phyloP scores from a whole-genome alignment of 305 asterid genomes.

The Plantago rigida region DNA sequence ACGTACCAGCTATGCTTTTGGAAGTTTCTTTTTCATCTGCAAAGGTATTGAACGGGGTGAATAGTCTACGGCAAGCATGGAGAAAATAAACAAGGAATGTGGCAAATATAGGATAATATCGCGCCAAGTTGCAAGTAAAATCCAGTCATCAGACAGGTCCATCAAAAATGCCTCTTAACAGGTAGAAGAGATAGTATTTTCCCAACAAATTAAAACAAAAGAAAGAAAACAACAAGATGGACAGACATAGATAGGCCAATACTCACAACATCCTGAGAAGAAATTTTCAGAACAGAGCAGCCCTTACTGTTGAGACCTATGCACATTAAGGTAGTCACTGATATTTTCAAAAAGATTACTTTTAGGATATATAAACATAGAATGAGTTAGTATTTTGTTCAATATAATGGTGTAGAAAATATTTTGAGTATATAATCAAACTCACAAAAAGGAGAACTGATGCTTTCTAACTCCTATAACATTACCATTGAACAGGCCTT shows the following conservation, averaged over 20 bases:
- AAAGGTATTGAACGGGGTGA: constrained; percentile 22
- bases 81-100: not conserved
- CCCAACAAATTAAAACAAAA: not conserved
- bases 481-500: too few species aligned
- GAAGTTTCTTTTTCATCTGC: constrained; percentile 50
- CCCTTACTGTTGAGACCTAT: not conserved
- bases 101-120: not conserved
- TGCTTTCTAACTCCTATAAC: too few species aligned
- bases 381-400: too few species aligned
- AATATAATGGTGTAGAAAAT: too few species aligned
- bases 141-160: too few species aligned
- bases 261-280: too few species aligned
- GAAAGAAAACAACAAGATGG: not conserved
- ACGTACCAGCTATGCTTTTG: constrained; percentile 35
- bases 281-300: not conserved
- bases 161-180: too few species aligned
- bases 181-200: not conserved
- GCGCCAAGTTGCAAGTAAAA: not conserved
- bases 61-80: constrained; percentile 17
- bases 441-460: too few species aligned
- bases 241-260: not conserved
- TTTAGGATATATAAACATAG: too few species aligned
- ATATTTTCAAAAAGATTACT: too few species aligned
- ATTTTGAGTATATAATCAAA: too few species aligned
- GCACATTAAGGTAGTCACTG: not conserved